phyloP scores from a whole-genome alignment of 108 stramenopile genomes.

The Fistulifera solaris region DNA sequence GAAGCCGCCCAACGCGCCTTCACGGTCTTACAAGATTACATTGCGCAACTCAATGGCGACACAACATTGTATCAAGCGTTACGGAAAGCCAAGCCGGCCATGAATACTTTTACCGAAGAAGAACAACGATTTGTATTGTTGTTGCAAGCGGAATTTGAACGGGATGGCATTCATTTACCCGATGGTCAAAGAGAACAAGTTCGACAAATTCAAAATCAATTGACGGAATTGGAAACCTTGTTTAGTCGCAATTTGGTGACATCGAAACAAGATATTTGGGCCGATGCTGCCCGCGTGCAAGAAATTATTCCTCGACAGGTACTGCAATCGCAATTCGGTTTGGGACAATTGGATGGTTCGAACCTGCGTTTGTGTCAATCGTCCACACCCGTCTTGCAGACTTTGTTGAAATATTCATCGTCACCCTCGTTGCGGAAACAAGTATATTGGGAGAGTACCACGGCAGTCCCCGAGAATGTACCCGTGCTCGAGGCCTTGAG shows the following conservation, averaged over 20 bases:
- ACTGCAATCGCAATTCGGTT: slow-evolving; percentile 24
- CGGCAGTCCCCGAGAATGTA: slow-evolving; percentile 63
- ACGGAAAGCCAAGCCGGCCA: slow-evolving; percentile 5
- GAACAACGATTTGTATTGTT: slow-evolving; percentile 63
- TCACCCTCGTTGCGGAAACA: slow-evolving; percentile 52
- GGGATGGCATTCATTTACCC: slow-evolving; percentile 87
- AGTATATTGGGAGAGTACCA: slow-evolving; percentile 58
- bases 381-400: slow-evolving; percentile 54
- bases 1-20: slow-evolving; percentile 72
- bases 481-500: slow-evolving; percentile 61
- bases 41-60: slow-evolving; percentile 83
- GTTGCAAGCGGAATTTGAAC: slow-evolving; percentile 82
- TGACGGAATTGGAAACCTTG: slow-evolving; percentile 61
- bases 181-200: slow-evolving; percentile 63
- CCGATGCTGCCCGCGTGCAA: slow-evolving; percentile 27
- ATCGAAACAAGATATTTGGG: slow-evolving; percentile 40
- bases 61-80: slow-evolving; percentile 50
- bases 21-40: slow-evolving; percentile 66
- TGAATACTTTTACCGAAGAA: slow-evolving; percentile 38
- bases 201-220: slow-evolving; percentile 44
- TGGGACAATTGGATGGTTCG: slow-evolving; percentile 11
- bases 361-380: slow-evolving; percentile 17
- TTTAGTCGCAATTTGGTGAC: slow-evolving; percentile 65
- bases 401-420: slow-evolving; percentile 50
- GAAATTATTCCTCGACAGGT: slow-evolving; percentile 51